Conservation (phyloP, 192 early-diverging fungal genomes). For the Coemansia sp. region DNA sequence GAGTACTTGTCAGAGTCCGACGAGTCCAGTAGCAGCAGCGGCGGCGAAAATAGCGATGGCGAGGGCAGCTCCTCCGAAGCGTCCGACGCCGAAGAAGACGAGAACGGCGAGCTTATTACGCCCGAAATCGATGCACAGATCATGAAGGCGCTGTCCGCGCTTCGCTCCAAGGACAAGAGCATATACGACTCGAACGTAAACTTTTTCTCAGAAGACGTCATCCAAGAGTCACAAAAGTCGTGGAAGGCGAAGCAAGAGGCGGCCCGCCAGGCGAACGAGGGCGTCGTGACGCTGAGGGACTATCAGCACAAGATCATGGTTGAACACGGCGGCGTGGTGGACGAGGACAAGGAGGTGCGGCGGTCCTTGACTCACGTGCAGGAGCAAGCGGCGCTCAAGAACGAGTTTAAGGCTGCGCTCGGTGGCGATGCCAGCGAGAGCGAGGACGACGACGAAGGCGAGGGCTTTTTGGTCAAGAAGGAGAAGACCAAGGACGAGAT, state of each 20-base stretch:
- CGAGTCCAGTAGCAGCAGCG: constrained; percentile 22
- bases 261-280: constrained; percentile 18
- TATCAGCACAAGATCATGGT: constrained; percentile 73
- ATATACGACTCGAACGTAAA: constrained; percentile 78
- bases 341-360: constrained; percentile 34
- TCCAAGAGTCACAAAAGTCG: constrained; percentile 34
- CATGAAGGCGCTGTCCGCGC: constrained; percentile 85
- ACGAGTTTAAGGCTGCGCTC: constrained; percentile 70
- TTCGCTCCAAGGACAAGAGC: constrained; percentile 74
- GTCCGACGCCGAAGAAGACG: constrained; percentile 79
- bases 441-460: constrained; percentile 64
- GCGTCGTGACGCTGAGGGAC: constrained; percentile 76
- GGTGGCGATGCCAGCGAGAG: constrained; percentile 46
- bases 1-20: constrained; percentile 35
- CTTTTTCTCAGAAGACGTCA: constrained; percentile 72
- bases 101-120: constrained; percentile 79
- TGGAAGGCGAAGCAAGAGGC: constrained; percentile 41
- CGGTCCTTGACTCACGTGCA: constrained; percentile 68
- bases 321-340: constrained; percentile 57
- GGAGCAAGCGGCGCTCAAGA: constrained; percentile 82
- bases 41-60: constrained; percentile 24
- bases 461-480: constrained; percentile 73
- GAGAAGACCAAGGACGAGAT: constrained; percentile 76
- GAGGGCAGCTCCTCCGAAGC: constrained; percentile 53
- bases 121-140: constrained; percentile 93